These are phyloP conservation scores for Mayamaea pseudoterrestris DNA, from an alignment of 108 stramenopile genomes.

Conservation along the genomic window DNA sequence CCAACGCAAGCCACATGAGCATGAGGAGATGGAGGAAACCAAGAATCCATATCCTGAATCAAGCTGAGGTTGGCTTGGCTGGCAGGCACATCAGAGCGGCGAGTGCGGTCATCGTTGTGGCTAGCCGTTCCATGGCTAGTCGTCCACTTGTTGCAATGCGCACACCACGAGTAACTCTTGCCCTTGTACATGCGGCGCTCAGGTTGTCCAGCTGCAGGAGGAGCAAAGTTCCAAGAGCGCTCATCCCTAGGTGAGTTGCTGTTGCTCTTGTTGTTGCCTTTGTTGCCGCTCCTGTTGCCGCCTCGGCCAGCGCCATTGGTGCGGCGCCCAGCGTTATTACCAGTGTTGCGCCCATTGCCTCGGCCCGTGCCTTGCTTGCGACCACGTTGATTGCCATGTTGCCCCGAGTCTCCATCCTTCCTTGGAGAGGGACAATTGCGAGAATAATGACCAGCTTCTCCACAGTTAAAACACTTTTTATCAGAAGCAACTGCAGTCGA, in stretches of 20 bases:
- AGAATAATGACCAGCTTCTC: not conserved
- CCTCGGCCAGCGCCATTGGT: not conserved
- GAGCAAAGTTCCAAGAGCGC: not conserved
- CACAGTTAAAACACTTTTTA: not conserved
- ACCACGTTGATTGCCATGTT: not conserved
- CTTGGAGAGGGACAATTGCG: not conserved
- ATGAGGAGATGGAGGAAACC: too few species aligned
- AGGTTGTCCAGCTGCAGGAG: not conserved
- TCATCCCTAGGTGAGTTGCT: not conserved
- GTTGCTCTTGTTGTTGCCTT: too few species aligned
- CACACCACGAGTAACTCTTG: not conserved
- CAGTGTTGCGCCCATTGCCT: not conserved
- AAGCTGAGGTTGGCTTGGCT: too few species aligned
- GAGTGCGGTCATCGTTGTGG: too few species aligned
- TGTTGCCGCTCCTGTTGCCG: not conserved
- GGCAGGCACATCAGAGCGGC: too few species aligned
- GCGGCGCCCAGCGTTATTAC: not conserved
- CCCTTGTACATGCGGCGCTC: not conserved
- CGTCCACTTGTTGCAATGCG: not conserved
- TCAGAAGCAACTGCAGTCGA: not conserved
- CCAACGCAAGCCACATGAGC: too few species aligned
- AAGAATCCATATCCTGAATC: too few species aligned
- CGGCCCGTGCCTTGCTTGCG: not conserved
- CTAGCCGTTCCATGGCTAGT: slow-evolving; percentile 2
- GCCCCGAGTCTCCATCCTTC: not conserved